Base-by-base conservation (phyloP, 176 grass and related monocot genomes). In the Cenchrus americanus region DNA sequence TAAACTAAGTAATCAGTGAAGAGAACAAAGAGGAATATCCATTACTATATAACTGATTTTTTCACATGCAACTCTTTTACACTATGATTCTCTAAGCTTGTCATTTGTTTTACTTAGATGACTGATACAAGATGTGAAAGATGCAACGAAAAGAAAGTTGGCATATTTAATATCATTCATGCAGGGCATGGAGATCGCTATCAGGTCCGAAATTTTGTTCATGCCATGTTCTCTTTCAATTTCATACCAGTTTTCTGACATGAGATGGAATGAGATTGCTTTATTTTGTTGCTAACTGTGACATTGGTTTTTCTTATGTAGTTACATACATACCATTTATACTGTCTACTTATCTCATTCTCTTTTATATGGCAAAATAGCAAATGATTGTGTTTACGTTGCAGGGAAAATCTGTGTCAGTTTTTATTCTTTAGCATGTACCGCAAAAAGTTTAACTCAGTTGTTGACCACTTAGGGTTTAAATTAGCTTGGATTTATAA, bases 141-240 rank as follows among this genome's bases (percentile, higher is more conserved):
- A 90, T 99, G 96, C 66, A 37, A 71, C 10, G 91, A 99, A 83
- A 99, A 94, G 85, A 92, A 90, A 79, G 93, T 99, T 49, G 89
- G 86, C 22, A 90, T 99, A 76, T 90, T 83, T 66, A 81, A 92
- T 75, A 96, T 96, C 75, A 99, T 99, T 82, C 90, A 88, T 81
- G 91, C 91, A 26, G 86, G 91, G 51, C 96, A 92, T 86, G 93
- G 89, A 61, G 93, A 99, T 87, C 91, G 96, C 27, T 99, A 99
- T 85, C 93, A 96, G 93, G 96, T 99, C 68, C 26, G 71, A 53
- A 41, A 59, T 65, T 80, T 13, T 71, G 34, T 82, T 24, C 5
- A 2, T 85, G 4, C 48, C 44, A 7, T 41, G n/a, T 83, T 42
- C 0, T 83, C 13, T 78, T 66, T 78, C 24, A 37, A 37, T 42